Base-by-base conservation (phyloP, 108 stramenopile species). In the Seminavis robusta region DNA sequence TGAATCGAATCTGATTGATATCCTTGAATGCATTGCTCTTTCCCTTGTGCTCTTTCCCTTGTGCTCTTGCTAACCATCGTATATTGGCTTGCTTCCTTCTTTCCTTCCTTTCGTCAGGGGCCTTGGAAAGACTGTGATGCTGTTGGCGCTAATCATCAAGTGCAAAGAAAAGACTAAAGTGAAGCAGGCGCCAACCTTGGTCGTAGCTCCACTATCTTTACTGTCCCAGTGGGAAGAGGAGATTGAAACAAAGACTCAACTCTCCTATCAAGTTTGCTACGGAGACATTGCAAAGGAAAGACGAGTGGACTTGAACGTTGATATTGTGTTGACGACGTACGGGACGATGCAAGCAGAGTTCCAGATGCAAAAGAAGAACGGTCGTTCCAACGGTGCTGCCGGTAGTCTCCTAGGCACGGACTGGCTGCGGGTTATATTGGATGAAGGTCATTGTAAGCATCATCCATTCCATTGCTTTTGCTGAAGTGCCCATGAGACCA, bases 211-310 rank as follows among this genome's bases (percentile, higher is more conserved):
- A 32, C 58, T 93, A 10, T 93, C 88, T 0, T 65, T 93, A 23
- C 41, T 93, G 25, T 31, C 68, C 4, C 92, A 93, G 58, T 93
- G 92, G 92, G 81, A 89, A 71, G 78, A 87, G 40, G 92, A 93
- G 63, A 65, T 89, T 33, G 59, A 62, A 27, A 70, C 79, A 23
- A 93, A 93, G 57, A 89, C 92, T n/a, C 56, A 56, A 30, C 44
- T 93, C 16, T 56, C 84, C 1, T 47, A 61, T 56, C 42, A 54
- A 16, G 74, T 88, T 0, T 83, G 81, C 48, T 89, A 89, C 63
- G 80, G 80, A 19, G 59, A 67, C 30, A 81, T 85, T 47, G 59
- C 73, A 29, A n/a, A n/a, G n/a, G n/a, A n/a, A n/a, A n/a, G n/a
- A n/a, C n/a, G n/a, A n/a, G n/a, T n/a, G n/a, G n/a, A n/a, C n/a